Percentiles rank a stretch among this genome's conserved stretches.
These are phyloP conservation scores for Camellia japonica DNA, from an alignment of 148 eudicot genomes.

Conservation along the genomic window DNA sequence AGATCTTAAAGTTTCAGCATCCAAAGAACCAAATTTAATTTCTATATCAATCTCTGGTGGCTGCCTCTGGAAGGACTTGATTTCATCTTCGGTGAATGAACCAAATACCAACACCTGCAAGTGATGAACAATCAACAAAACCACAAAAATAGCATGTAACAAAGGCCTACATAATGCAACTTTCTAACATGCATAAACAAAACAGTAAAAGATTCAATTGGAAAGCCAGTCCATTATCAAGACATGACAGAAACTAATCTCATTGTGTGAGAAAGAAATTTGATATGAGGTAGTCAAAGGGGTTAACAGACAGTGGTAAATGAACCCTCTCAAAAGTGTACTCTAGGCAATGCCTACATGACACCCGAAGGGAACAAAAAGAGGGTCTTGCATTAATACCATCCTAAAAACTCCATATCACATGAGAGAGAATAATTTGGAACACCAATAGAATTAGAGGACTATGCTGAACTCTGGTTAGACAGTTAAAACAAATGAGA, in stretches of 20 bases:
- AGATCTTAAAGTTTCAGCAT: constrained; percentile 45
- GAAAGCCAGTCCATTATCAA: neutral
- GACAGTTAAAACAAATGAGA: neutral
- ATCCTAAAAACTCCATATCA: neutral
- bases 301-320: neutral
- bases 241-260: neutral
- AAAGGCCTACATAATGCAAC: neutral
- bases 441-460: neutral
- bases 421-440: neutral
- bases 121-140: neutral
- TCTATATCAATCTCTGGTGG: constrained; percentile 29
- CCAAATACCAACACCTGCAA: constrained; percentile 52
- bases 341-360: neutral
- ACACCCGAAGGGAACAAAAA: neutral
- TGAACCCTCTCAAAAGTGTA: neutral
- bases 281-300: neutral
- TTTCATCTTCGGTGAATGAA: constrained; percentile 48
- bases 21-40: constrained; percentile 67
- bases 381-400: neutral
- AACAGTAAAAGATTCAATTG: neutral
- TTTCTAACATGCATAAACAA: neutral
- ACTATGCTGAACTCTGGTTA: neutral
- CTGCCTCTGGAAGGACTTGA: constrained; percentile 28
- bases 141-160: too few relatives aligned
- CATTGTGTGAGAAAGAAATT: neutral